Base-by-base conservation (phyloP, 352 stramenopile species). In the Saprolegnia parasitica region DNA sequence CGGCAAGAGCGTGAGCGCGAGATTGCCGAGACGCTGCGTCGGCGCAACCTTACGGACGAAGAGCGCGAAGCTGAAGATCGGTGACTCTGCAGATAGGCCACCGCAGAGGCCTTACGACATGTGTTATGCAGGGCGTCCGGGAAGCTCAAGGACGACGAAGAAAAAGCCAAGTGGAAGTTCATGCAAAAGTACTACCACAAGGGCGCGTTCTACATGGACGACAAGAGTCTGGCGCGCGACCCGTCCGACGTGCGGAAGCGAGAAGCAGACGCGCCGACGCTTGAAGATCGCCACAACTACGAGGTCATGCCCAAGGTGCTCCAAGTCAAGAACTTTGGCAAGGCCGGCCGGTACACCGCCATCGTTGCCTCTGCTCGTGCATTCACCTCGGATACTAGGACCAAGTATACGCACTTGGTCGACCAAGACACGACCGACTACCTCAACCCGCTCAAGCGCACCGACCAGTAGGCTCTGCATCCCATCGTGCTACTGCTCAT, bases 161-260 rank as follows among this genome's bases (percentile, higher is more conserved):
- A 90, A 54, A 95, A 95, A 73, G 77, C 74, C 49, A 97, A 97
- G 76, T 88, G 88, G 60, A 97, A 95, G 68, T 98, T 98, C 77
- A 87, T 98, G 80, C 97, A 99, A 72, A 98, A 98, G 65, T 99
- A 99, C 74, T 98, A 99, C 77, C 97, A 99, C 80, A 97, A 98
- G 73, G 97, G 97, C 47, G 96, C 93, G 0, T 99, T 98, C 67
- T 99, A 98, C 74, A 96, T 99, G 82, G 96, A 98, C 71, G 93
- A 98, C 20, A 79, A 93, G 46, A 98, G 94, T 63, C 78, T 97
- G 24, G 49, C 77, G 21, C 73, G 81, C 46, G 81, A 88, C 23
- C 88, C 95, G 64, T 74, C 92, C 68, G 95, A 98, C 74, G 90
- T 98, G 24, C 91, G 95, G 32, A 87, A 90, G 56, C 88, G 90